phyloP scores from a whole-genome alignment of 371 early-diverging fungal species.

The Haplosporangium sp. region DNA sequence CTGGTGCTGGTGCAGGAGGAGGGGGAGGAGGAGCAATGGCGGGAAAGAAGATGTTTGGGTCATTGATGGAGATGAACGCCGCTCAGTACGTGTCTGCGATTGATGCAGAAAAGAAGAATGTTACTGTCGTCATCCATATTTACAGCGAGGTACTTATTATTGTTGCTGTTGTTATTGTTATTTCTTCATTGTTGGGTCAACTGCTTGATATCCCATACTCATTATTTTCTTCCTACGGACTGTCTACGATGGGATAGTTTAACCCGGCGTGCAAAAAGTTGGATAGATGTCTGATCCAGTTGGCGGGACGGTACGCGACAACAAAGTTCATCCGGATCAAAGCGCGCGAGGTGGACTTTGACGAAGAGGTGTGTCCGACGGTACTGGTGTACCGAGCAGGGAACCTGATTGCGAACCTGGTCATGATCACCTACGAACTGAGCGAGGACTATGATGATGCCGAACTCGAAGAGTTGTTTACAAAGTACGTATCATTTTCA shows the following conservation, averaged over 20 bases:
- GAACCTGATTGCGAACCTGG: constrained; percentile 47
- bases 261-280: constrained; percentile 35
- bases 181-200: background rate
- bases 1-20: background rate
- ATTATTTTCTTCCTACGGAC: background rate
- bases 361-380: constrained; percentile 50
- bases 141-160: constrained; percentile 32
- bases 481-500: constrained; percentile 23
- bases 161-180: constrained; percentile 2
- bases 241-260: constrained; percentile 5
- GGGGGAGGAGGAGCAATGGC: constrained; percentile 3
- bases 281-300: constrained; percentile 40
- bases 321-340: constrained; percentile 53
- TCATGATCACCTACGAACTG: constrained; percentile 47
- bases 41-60: constrained; percentile 39
- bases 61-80: constrained; percentile 53
- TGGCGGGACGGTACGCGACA: constrained; percentile 48
- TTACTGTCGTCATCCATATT: constrained; percentile 44
- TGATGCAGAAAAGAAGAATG: constrained; percentile 45
- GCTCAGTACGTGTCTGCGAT: constrained; percentile 46
- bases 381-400: constrained; percentile 49
- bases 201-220: no score
- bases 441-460: constrained; percentile 31
- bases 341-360: constrained; percentile 49
- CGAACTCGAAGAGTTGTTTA: constrained; percentile 47